Conservation (phyloP, 495 filamentous ascomycete genomes). For the Penicillium desertorum region DNA sequence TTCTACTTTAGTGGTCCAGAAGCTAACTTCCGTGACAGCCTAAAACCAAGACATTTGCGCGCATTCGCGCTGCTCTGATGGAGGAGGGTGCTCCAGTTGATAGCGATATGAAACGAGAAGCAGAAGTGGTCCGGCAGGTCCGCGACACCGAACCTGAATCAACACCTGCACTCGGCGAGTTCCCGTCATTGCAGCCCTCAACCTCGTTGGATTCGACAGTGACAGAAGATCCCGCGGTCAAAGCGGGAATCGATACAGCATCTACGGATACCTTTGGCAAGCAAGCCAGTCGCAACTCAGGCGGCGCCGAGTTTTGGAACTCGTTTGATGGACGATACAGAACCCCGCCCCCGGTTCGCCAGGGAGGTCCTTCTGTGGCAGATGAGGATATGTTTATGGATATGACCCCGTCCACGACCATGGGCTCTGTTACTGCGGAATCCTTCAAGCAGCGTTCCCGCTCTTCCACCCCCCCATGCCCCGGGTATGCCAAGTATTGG, state of each 20-base stretch:
- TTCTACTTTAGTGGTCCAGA: not conserved
- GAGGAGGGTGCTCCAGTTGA: slow-evolving; percentile 88
- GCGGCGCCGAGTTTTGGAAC: slow-evolving; percentile 77
- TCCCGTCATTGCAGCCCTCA: slow-evolving; percentile 49
- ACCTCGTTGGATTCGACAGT: slow-evolving; percentile 46
- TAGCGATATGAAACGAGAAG: slow-evolving; percentile 84
- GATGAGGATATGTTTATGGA: slow-evolving; percentile 80
- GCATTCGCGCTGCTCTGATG: slow-evolving; percentile 82
- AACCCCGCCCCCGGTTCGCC: slow-evolving; percentile 61
- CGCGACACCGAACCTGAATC: slow-evolving; percentile 65
- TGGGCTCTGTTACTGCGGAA: slow-evolving; percentile 31
- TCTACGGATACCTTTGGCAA: slow-evolving; percentile 68
- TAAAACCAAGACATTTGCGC: slow-evolving; percentile 92
- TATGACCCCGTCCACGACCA: slow-evolving; percentile 59
- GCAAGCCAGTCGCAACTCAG: slow-evolving; percentile 68
- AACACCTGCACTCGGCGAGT: slow-evolving; percentile 36
- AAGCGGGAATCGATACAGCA: slow-evolving; percentile 45
- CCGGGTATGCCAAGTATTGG: slow-evolving; percentile 48
- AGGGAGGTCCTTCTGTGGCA: slow-evolving; percentile 55
- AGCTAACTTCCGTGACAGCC: slow-evolving; percentile 52
- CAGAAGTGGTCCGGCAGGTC: slow-evolving; percentile 91
- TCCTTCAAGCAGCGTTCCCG: slow-evolving; percentile 43
- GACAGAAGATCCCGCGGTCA: slow-evolving; percentile 58
- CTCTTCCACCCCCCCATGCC: slow-evolving; percentile 53
- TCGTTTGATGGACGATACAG: slow-evolving; percentile 63